Evolutionary conservation across 2,329 filamentous ascomycete genomes (phyloP), one percentile per base, ranked within the genome.

Genomic region (Aspergillus ruber): DNA sequence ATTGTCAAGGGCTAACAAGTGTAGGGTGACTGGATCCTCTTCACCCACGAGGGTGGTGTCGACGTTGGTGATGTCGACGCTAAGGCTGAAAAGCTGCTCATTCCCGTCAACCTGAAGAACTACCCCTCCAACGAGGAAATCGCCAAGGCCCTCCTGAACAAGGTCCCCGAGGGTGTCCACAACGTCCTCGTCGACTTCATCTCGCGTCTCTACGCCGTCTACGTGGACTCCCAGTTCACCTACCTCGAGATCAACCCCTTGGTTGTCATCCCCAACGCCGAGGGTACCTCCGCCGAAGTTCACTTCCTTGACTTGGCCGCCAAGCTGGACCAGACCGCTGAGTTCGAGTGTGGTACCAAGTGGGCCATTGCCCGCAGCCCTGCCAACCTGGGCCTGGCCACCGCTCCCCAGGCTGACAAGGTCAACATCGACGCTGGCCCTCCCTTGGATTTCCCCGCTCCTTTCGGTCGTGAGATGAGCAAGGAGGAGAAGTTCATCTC

Each of bases 161-260:
- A 98, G 74, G 90, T 98, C 42, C 93, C 93, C 64, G 77, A 88
- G 76, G 91, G 91, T 70, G 81, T 98, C 45, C 93, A 98, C 83
- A 96, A 95, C 67, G 93, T 98, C 66, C 83, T 98, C 51, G 88
- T 98, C 55, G 93, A 98, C 81, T 98, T 98, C 82, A 98, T 98
- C 78, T 89, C 89, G 66, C 85, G 93, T 64, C 81, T 98, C 59
- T 98, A 98, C 71, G 93, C 91, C 63, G 93, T 98, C 76, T 98
- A 97, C 68, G 93, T 97, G 57, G 93, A 98, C 80, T 95, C 88
- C 83, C 93, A 98, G 76, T 98, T 98, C 83, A 97, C 93, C 67
- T 98, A 98, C 79, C 89, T 98, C 62, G 93, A 98, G 77, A 98
- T 98, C 81, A 98, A 98, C 84, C 93, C 93, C 61, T 79, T 98